Percentiles rank a stretch among this genome's conserved stretches.
These are phyloP conservation scores for Phytophthora multivora DNA, from an alignment of 352 stramenopile species.

Conservation along the genomic window DNA sequence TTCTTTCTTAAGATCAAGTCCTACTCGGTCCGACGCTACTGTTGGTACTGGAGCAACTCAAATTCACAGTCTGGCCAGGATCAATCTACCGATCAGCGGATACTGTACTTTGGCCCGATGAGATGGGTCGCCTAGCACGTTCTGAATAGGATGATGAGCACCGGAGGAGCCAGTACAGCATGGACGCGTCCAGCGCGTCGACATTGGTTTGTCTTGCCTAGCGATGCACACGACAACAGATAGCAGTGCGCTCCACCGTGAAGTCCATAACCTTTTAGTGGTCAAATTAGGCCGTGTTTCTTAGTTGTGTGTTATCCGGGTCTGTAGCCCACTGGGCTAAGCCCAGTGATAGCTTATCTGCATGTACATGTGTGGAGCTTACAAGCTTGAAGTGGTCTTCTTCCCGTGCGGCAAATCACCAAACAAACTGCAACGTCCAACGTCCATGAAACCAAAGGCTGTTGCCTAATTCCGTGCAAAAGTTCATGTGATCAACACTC, in stretches of 20 bases:
- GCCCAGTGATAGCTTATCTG: no score
- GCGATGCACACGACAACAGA: no score
- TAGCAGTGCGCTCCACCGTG: no score
- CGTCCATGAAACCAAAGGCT: neutral
- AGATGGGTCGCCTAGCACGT: constrained; percentile 13
- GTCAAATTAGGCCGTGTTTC: no score
- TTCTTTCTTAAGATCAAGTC: neutral
- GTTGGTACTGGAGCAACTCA: neutral
- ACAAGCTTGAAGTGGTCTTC: neutral
- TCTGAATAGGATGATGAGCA: constrained; percentile 1
- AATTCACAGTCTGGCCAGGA: neutral
- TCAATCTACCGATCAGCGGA: constrained; percentile 1
- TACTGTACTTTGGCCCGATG: constrained; percentile 9
- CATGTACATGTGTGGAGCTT: no score
- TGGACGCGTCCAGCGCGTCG: constrained; percentile 16
- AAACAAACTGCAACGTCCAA: neutral
- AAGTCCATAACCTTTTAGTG: neutral
- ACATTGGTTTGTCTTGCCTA: neutral
- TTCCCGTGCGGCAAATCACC: neutral
- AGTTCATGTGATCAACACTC: constrained; percentile 12
- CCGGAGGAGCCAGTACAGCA: constrained; percentile 7
- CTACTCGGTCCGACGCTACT: constrained; percentile 10
- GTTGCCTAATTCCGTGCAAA: neutral
- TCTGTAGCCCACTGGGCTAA: no score
- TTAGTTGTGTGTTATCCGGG: no score